Evolutionary conservation across 192 early-diverging fungal genomes (phyloP).

Genomic region (Geranomyces michiganensis): DNA sequence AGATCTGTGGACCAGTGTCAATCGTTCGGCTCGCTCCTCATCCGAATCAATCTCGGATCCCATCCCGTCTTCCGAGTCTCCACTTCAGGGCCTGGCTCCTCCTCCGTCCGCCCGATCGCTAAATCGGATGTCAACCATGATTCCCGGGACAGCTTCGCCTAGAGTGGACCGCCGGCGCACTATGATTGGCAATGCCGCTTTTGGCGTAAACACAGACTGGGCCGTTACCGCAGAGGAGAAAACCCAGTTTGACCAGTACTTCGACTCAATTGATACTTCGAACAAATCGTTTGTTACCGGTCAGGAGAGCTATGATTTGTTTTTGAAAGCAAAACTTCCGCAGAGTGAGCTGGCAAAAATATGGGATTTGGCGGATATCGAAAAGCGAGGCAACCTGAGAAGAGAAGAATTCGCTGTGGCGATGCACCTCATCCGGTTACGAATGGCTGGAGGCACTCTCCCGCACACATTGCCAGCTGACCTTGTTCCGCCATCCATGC

Average conservation of each 20-base stretch:
- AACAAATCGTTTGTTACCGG: conserved; percentile 71
- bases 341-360: conserved; percentile 71
- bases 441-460: conserved; percentile 40
- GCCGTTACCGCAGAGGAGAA: conserved; percentile 75
- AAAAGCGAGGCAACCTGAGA: conserved; percentile 41
- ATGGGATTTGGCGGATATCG: conserved; percentile 58
- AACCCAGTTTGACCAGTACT: conserved; percentile 76
- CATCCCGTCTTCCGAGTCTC: conserved; percentile 22
- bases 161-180: conserved; percentile 36
- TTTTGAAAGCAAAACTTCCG: conserved; percentile 77
- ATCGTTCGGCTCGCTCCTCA: not conserved
- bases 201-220: conserved; percentile 53
- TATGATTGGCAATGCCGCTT: conserved; percentile 3
- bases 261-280: conserved; percentile 70
- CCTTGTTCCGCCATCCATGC: conserved; percentile 60
- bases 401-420: conserved; percentile 56
- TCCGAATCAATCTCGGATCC: not conserved
- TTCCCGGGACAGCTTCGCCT: conserved; percentile 11
- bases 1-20: conserved; percentile 54
- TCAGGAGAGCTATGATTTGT: conserved; percentile 76
- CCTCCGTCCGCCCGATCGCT: conserved; percentile 18
- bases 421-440: conserved; percentile 48
- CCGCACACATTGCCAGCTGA: conserved; percentile 55
- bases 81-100: conserved; percentile 13
- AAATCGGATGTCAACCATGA: conserved; percentile 28